Evolutionary conservation across 179 eudicot genomes (phyloP).

Genomic region (Gypsophila paniculata): DNA sequence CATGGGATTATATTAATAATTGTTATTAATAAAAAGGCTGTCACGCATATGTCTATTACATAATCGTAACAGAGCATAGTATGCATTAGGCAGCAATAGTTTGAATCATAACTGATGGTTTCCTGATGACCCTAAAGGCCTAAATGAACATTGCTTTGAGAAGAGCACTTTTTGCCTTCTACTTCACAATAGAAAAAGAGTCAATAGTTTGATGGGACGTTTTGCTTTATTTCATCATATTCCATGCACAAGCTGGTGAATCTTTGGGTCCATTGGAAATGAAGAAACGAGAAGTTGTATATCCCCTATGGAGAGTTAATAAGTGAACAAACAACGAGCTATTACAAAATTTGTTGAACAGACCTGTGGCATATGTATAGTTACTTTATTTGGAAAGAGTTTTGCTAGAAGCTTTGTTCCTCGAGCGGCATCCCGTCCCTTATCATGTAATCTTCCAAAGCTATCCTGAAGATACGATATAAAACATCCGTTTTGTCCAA

Average conservation of each 20-base stretch:
- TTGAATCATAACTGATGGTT: no score
- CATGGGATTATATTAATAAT: not conserved
- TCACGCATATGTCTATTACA: not conserved
- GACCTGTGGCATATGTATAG: constrained; percentile 92
- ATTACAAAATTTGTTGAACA: constrained; percentile 17
- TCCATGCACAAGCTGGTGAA: not conserved
- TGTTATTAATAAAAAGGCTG: not conserved
- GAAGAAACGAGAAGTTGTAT: not conserved
- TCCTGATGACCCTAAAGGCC: not conserved
- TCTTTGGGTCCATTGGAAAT: not conserved
- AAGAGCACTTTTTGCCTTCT: not conserved
- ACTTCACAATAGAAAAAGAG: no score
- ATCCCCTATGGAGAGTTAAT: not conserved
- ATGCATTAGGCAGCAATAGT: not conserved
- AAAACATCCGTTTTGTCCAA: constrained; percentile 20
- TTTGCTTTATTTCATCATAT: no score
- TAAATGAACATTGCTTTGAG: not conserved
- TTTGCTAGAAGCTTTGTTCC: constrained; percentile 63
- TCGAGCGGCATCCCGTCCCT: constrained; percentile 75
- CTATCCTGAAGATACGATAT: constrained; percentile 58
- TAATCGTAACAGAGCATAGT: not conserved
- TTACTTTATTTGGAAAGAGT: constrained; percentile 90
- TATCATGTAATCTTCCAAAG: constrained; percentile 90
- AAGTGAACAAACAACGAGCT: not conserved
- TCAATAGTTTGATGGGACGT: no score